phyloP scores from a whole-genome alignment of 192 early-diverging fungal genomes.

The Rhizophagus prolifer region DNA sequence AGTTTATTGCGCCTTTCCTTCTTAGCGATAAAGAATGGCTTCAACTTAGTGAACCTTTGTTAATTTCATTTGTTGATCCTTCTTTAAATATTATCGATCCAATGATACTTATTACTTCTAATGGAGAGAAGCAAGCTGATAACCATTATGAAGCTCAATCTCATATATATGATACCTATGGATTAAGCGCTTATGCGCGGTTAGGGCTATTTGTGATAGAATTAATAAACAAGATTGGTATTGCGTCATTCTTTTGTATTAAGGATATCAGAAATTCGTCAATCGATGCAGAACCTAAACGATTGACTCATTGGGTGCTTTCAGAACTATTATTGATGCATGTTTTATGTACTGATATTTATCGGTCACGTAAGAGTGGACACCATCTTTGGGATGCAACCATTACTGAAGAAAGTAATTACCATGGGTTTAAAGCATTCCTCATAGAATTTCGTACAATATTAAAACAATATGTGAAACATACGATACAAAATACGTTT shows the following conservation, averaged over 20 bases:
- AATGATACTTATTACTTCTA: slow-evolving; percentile 6
- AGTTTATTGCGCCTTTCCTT: slow-evolving; percentile 28
- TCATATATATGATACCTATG: slow-evolving; percentile 49
- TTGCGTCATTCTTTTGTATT: slow-evolving; percentile 26
- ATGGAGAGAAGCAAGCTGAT: background rate
- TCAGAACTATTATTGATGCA: slow-evolving; percentile 22
- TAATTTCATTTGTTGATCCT: slow-evolving; percentile 23
- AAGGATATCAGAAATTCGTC: slow-evolving; percentile 30
- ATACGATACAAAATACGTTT: background rate
- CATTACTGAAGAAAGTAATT: slow-evolving; percentile 15
- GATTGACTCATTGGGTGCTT: background rate
- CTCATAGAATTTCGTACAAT: background rate
- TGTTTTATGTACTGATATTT: slow-evolving; percentile 17
- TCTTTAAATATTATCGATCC: slow-evolving; percentile 26
- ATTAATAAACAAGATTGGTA: slow-evolving; percentile 38
- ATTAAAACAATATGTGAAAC: background rate
- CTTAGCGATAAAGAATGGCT: slow-evolving; percentile 45
- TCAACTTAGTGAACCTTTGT: slow-evolving; percentile 34
- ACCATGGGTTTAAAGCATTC: slow-evolving; percentile 19
- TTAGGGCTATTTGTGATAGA: slow-evolving; percentile 45
- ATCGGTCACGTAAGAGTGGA: background rate
- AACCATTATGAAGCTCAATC: background rate
- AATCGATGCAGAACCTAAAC: slow-evolving; percentile 27
- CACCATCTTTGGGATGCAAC: slow-evolving; percentile 27
- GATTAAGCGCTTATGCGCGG: slow-evolving; percentile 48